These are phyloP conservation scores for Hordeum marinum DNA, from an alignment of 176 grass and related monocot species.

Conservation along the genomic window DNA sequence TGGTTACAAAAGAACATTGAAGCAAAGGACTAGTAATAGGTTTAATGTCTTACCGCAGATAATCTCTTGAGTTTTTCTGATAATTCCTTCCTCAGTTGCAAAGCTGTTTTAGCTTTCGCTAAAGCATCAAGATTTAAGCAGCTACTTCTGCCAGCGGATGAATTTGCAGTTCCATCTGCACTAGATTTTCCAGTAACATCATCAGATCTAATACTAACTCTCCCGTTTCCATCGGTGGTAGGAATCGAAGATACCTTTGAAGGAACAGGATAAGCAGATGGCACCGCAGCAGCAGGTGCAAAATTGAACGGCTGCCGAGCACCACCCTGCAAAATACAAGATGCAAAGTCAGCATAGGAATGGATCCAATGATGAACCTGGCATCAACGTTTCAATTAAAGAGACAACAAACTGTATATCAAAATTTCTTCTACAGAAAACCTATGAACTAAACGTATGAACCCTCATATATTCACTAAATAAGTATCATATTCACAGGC, in stretches of 20 bases:
- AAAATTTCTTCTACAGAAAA: too few species aligned
- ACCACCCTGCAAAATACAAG: conserved; percentile 35
- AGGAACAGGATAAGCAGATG: conserved; percentile 32
- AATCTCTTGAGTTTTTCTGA: conserved; percentile 79
- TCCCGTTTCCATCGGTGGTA: conserved; percentile 90
- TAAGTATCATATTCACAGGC: background rate
- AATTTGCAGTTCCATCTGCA: conserved; percentile 84
- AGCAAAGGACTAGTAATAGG: background rate
- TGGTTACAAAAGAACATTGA: background rate
- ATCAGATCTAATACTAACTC: conserved; percentile 99
- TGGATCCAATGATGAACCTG: background rate
- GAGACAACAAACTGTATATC: background rate
- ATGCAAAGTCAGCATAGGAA: conserved; percentile 31
- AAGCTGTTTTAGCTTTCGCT: conserved; percentile 97
- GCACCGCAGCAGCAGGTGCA: conserved; percentile 32
- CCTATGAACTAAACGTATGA: too few species aligned
- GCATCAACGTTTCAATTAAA: background rate
- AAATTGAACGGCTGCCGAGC: conserved; percentile 41
- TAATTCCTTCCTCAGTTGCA: conserved; percentile 87
- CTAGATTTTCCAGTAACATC: conserved; percentile 98
- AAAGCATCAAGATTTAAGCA: conserved; percentile 93
- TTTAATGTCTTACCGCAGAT: conserved; percentile 50
- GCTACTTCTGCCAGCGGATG: conserved; percentile 61
- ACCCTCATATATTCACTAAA: background rate
- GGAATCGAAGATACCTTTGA: conserved; percentile 92